Conservation (phyloP, 371 early-diverging fungal species). For the Actinomortierella wolfii region DNA sequence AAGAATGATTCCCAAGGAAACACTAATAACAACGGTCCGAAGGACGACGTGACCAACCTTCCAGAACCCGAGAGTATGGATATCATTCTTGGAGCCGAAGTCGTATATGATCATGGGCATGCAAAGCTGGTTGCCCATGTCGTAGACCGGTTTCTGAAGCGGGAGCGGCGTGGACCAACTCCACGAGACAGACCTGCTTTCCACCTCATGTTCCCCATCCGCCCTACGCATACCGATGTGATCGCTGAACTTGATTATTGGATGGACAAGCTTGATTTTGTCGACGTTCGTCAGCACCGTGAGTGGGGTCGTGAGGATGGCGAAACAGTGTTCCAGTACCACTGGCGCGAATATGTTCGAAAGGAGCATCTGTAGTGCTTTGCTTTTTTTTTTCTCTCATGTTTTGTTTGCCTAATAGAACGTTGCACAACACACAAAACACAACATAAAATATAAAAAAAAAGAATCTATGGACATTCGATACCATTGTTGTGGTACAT, state of each 20-base stretch:
- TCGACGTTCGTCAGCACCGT: slow-evolving; percentile 26
- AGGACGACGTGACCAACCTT: not conserved
- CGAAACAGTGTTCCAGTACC: slow-evolving; percentile 37
- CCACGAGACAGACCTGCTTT: slow-evolving; percentile 23
- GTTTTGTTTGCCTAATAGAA: not conserved
- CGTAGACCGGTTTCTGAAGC: slow-evolving; percentile 38
- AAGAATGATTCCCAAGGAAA: not conserved
- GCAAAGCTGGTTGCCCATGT: slow-evolving; percentile 42
- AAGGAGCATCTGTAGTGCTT: slow-evolving; percentile 21
- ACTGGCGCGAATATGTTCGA: slow-evolving; percentile 45
- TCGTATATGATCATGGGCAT: slow-evolving; percentile 45
- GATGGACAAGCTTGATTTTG: slow-evolving; percentile 41
- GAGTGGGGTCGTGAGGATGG: slow-evolving; percentile 47
- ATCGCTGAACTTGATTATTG: slow-evolving; percentile 45
- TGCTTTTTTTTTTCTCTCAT: not conserved
- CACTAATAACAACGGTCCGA: too few relatives aligned
- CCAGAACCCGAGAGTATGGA: slow-evolving; percentile 24
- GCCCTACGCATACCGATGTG: slow-evolving; percentile 36
- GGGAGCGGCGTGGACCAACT: slow-evolving; percentile 7
- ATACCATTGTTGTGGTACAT: not conserved
- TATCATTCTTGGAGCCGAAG: slow-evolving; percentile 38
- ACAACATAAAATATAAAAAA: not conserved
- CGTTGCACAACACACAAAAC: too few relatives aligned
- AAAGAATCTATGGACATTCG: not conserved
- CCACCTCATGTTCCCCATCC: slow-evolving; percentile 46